Percentiles rank a stretch among this genome's conserved stretches.
Evolutionary conservation across 768 basidiomycete genomes (phyloP).

Genomic region (Boletus rubescentipes): DNA sequence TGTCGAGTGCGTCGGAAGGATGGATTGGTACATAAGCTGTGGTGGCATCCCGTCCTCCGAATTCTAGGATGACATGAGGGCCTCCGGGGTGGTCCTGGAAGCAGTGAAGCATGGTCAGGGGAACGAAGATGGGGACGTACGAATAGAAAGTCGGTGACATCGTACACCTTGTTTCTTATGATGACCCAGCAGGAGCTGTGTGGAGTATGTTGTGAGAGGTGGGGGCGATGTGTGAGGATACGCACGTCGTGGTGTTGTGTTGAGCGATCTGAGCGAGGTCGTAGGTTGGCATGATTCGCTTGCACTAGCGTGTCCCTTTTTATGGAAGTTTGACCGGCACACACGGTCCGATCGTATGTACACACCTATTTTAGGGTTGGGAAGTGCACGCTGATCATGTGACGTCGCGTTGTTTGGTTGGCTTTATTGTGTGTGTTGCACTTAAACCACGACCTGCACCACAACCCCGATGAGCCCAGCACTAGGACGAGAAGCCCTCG

Average conservation of each 20-base stretch:
- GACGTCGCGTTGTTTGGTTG: slow-evolving; percentile 52
- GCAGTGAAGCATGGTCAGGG: neutral
- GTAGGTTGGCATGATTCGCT: slow-evolving; percentile 35
- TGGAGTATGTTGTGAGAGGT: slow-evolving; percentile 7
- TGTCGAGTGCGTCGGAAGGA: slow-evolving; percentile 75
- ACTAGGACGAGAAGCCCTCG: slow-evolving; percentile 41
- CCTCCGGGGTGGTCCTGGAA: slow-evolving; percentile 79
- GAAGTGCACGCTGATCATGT: slow-evolving; percentile 32
- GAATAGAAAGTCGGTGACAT: slow-evolving; percentile 76
- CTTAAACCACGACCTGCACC: slow-evolving; percentile 40
- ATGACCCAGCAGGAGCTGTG: slow-evolving; percentile 84
- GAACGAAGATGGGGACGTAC: slow-evolving; percentile 36
- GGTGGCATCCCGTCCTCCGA: slow-evolving; percentile 86
- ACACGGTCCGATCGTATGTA: neutral
- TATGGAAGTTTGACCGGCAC: neutral
- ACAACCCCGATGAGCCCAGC: slow-evolving; percentile 40
- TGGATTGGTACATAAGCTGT: slow-evolving; percentile 78
- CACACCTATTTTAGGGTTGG: slow-evolving; percentile 1
- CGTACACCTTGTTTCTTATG: slow-evolving; percentile 78
- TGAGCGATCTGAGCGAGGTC: slow-evolving; percentile 57
- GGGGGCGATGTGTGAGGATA: slow-evolving; percentile 3
- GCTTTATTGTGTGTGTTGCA: slow-evolving; percentile 44
- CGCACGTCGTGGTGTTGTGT: slow-evolving; percentile 55
- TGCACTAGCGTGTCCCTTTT: too few species aligned
- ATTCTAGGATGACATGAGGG: slow-evolving; percentile 73